Evolutionary conservation across 148 eudicot genomes (phyloP), one percentile per base, ranked within the genome.

Genomic region (Cornus kousa): DNA sequence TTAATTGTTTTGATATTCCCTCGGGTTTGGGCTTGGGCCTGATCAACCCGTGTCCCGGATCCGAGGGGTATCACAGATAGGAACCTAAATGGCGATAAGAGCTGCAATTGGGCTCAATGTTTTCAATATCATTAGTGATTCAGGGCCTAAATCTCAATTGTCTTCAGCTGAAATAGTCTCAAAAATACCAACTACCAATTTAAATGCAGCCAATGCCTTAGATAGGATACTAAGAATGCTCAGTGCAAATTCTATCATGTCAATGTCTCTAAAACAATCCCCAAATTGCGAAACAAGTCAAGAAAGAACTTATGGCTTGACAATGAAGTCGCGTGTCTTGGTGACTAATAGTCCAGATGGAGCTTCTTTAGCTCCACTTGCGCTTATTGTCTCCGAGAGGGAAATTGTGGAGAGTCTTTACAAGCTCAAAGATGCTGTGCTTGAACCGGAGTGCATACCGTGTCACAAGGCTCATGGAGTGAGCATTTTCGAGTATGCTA

Each of bases 161-260:
- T 74, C 77, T 62, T 35, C 68, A 10, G 31, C 43, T 16, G 68
- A 74, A 10, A 74, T 74, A 7, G 68, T 62, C 23, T 64, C 57
- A 6, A 74, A 74, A 37, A 17, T 74, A n/a, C 77, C n/a, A n/a
- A n/a, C n/a, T n/a, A n/a, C n/a, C 9, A 74, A 74, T 60, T 55
- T 55, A 9, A 39, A 74, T 2, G 78, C 70, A 12, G 50, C 71
- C 11, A 39, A 3, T 11, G 20, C 60, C 5, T 24, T 76, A 53
- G 71, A 76, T 16, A 10, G 71, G 22, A 76, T 76, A 12, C 39
- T 76, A 66, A 67, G 71, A 76, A 66, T 66, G 78, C 71, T 76
- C 4, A 32, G 59, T 48, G 22, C 53, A 11, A 65, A 23, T 31
- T 76, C 78, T 7, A 23, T 74, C 23, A 37, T 76, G 10, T 39